Percentiles rank a stretch among this genome's conserved stretches.
Conservation (phyloP, 345 rosid species). For the Diplotaxis tenuifolia region DNA sequence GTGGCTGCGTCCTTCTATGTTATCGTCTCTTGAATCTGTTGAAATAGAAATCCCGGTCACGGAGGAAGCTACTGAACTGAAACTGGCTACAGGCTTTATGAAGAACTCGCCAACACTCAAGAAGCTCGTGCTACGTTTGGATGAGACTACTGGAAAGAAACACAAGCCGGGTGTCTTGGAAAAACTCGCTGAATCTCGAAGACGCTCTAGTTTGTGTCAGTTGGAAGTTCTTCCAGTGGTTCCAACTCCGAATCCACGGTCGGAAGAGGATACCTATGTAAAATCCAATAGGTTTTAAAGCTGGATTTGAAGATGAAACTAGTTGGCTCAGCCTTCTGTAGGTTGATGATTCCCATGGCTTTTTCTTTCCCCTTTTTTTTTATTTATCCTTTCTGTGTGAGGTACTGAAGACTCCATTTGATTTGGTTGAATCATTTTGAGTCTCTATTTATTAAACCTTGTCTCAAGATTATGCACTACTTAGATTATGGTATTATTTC, state of each 20-base stretch:
- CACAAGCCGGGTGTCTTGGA: too few species aligned
- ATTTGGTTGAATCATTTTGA: background rate
- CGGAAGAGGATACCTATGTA: background rate
- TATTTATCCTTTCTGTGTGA: background rate
- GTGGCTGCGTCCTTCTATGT: too few species aligned
- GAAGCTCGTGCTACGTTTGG: too few species aligned
- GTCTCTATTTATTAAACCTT: background rate
- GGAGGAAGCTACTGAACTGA: too few species aligned
- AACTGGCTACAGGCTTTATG: constrained; percentile 8
- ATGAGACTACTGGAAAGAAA: too few species aligned
- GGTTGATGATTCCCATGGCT: background rate
- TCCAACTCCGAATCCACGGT: background rate
- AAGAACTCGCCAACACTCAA: background rate
- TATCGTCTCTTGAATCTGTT: background rate
- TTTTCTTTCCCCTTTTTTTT: background rate
- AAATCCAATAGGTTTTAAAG: background rate
- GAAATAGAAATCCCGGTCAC: too few species aligned
- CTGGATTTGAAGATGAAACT: background rate
- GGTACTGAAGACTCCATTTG: background rate
- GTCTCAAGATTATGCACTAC: background rate
- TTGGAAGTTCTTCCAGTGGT: constrained; percentile 1
- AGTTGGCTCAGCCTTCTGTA: background rate
- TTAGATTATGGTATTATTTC: background rate
- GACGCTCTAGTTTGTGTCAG: background rate
- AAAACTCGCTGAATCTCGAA: background rate